Conservation (phyloP, 352 stramenopile genomes). For the Phytophthora idaei region DNA sequence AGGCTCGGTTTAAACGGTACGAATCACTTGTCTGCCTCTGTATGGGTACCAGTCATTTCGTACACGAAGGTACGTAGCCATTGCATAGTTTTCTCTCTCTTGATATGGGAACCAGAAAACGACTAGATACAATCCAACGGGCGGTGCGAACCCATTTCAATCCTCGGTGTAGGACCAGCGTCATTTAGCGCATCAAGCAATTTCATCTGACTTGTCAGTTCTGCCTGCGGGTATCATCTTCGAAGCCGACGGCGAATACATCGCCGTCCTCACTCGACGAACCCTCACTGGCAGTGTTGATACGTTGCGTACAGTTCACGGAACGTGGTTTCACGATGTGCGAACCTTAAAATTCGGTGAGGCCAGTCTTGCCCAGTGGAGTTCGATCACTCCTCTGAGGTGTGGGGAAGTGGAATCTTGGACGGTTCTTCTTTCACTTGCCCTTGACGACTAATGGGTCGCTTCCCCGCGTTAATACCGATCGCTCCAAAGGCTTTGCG, state of each 20-base stretch:
- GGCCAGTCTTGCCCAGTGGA: not conserved
- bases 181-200: not conserved
- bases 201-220: not conserved
- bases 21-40: not conserved
- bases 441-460: not conserved
- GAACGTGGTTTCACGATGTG: not conserved
- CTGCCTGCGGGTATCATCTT: not conserved
- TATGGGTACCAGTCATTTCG: constrained; percentile 9
- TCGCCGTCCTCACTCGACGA: not conserved
- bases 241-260: not conserved
- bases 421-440: not conserved
- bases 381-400: not conserved
- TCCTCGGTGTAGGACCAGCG: not conserved
- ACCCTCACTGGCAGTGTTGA: not conserved
- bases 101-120: not conserved
- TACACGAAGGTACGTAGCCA: not conserved
- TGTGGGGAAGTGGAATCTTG: not conserved
- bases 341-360: not conserved
- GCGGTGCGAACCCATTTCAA: constrained; percentile 9
- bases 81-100: constrained; percentile 7
- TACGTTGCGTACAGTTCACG: not conserved
- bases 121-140: not conserved
- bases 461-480: not conserved
- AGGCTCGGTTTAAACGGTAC: not conserved
- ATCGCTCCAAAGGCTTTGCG: not conserved